Base-by-base conservation (phyloP, 2,329 filamentous ascomycete species). In the Byssoonygena ceratinophila region DNA sequence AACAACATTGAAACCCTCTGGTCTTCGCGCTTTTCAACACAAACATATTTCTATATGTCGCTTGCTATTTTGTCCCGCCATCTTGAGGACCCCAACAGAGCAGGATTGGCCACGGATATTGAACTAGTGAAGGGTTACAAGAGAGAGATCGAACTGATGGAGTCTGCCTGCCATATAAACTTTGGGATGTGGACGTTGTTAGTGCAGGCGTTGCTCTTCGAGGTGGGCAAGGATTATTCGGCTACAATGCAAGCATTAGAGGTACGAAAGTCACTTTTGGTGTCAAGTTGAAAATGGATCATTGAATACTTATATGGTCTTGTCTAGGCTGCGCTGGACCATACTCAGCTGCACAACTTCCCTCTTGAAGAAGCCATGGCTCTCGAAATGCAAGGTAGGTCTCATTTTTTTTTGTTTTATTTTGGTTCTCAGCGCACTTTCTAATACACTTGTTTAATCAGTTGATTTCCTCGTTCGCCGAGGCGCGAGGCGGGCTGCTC, bases 341-440 rank as follows among this genome's bases (percentile, higher is more conserved):
- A 82, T 59, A 75, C 75, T 44, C 76, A 82, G 58, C 64, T 80
- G 0, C 72, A 82, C 60, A 73, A 73, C 12, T 80, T 78, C 60
- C 67, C 73, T 1, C 61, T 83, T 22, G 81, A 83, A 54, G 78
- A 83, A 60, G 80, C 76, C 2, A 69, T 82, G 25, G 70, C 75
- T 34, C 71, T 78, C 36, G 81, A 84, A 64, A 63, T 82, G n/a
- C 81, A 82, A 58, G 79, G 72, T 66, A 59, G 44, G 59, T 52
- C 9, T 14, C 14, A 11, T 14, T 12, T 2, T 12, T 31, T 41
- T 6, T 45, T 23, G 20, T 12, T 2, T 23, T 23, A 2, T 22
- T 36, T 25, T 46, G 22, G 54, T n/a, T 20, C 49, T 18, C 16
- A 27, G 8, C 5, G 6, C 14, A n/a, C 11, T 25, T 45, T 23